These are phyloP conservation scores for Yarrowia yakushimensis DNA, from an alignment of 805 yeast species.

Conservation along the genomic window DNA sequence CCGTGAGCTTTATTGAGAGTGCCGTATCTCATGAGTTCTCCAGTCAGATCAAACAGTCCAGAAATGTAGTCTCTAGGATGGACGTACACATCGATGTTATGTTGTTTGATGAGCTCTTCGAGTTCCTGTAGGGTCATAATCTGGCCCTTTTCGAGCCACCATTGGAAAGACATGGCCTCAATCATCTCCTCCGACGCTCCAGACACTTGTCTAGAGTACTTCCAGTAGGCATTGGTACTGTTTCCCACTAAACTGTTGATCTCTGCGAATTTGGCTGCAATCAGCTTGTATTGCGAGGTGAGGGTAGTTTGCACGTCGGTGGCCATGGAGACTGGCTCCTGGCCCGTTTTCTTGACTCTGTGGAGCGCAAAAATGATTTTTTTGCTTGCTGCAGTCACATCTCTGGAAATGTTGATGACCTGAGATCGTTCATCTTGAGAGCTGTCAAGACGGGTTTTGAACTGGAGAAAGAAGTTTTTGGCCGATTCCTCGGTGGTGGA, in stretches of 20 bases:
- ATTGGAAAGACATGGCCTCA: slow-evolving; percentile 33
- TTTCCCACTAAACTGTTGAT: slow-evolving; percentile 3
- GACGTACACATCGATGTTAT: slow-evolving; percentile 23
- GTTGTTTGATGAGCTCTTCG: neutral
- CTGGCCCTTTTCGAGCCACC: slow-evolving; percentile 27
- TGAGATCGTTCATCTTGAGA: slow-evolving; percentile 40
- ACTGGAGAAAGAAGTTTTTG: slow-evolving; percentile 8
- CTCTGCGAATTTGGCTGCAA: neutral
- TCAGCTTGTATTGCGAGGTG: neutral
- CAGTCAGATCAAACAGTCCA: slow-evolving; percentile 45
- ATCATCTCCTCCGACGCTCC: slow-evolving; percentile 34
- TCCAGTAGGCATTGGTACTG: slow-evolving; percentile 26
- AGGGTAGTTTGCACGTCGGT: neutral
- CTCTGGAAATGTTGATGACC: slow-evolving; percentile 41
- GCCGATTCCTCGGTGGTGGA: neutral
- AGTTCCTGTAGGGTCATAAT: slow-evolving; percentile 28
- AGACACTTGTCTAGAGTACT: slow-evolving; percentile 28
- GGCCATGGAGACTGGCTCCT: neutral
- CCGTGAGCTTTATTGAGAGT: slow-evolving; percentile 34
- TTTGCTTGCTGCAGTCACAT: slow-evolving; percentile 42
- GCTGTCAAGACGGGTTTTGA: slow-evolving; percentile 28
- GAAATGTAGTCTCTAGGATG: slow-evolving; percentile 39
- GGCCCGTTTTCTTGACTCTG: slow-evolving; percentile 21
- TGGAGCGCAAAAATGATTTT: slow-evolving; percentile 38
- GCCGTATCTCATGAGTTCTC: slow-evolving; percentile 44